Percentiles rank a stretch among this genome's conserved stretches.
These are phyloP conservation scores for Dorcoceras hygrometricum DNA, from an alignment of 257 asterid species.

Conservation along the genomic window DNA sequence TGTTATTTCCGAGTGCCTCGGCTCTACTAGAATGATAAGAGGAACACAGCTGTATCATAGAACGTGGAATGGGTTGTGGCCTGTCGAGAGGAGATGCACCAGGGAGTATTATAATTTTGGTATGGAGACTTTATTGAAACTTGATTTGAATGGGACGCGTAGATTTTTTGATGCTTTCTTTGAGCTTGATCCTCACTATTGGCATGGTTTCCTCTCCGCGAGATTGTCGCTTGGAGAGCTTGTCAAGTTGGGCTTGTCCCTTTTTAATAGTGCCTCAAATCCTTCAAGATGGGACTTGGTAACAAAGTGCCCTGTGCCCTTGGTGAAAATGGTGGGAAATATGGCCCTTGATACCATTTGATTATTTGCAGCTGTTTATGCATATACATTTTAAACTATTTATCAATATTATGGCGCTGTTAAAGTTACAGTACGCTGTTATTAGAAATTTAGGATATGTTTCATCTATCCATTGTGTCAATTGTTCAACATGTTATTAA, in stretches of 20 bases:
- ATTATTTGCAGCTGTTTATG: constrained; percentile 17
- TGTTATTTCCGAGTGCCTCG: constrained; percentile 70
- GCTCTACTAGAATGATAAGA: constrained; percentile 75
- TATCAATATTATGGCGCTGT: not conserved
- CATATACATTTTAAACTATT: no score
- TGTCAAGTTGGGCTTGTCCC: constrained; percentile 45
- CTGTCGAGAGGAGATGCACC: constrained; percentile 50
- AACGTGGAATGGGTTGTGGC: constrained; percentile 85
- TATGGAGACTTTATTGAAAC: constrained; percentile 80
- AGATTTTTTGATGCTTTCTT: constrained; percentile 78
- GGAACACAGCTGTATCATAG: constrained; percentile 46
- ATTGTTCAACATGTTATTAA: no score
- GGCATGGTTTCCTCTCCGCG: constrained; percentile 79
- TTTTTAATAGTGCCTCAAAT: constrained; percentile 66
- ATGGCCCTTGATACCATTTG: constrained; percentile 65
- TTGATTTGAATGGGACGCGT: constrained; percentile 70
- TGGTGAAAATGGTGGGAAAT: constrained; percentile 64
- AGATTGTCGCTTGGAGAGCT: constrained; percentile 70
- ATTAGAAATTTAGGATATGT: no score
- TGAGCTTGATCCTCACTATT: constrained; percentile 66
- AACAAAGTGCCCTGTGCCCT: constrained; percentile 67
- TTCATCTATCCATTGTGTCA: not conserved
- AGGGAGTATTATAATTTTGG: constrained; percentile 77
- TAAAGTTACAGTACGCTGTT: not conserved
- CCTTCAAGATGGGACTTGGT: constrained; percentile 56